Conservation (phyloP, 345 rosid species). For the Populus simonii region DNA sequence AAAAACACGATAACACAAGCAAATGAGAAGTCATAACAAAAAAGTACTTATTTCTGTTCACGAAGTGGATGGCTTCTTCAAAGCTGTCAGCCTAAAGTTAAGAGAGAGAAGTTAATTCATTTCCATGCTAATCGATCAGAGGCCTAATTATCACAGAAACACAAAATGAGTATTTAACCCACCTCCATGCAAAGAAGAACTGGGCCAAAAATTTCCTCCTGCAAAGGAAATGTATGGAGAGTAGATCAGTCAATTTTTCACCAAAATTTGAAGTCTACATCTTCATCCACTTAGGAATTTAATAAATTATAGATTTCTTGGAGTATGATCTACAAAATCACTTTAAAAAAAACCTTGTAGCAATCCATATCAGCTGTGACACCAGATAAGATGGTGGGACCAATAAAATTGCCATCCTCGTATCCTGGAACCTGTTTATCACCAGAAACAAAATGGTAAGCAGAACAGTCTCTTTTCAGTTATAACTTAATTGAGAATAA, state of each 20-base stretch:
- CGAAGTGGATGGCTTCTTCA: constrained; percentile 81
- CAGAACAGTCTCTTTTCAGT: not conserved
- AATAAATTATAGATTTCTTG: not conserved
- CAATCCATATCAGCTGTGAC: constrained; percentile 93
- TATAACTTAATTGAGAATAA: constrained; percentile 1
- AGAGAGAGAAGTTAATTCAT: constrained; percentile 12
- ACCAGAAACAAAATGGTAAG: constrained; percentile 9
- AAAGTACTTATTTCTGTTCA: constrained; percentile 73
- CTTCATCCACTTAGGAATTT: not conserved
- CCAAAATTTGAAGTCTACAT: not conserved
- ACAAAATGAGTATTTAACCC: constrained; percentile 14
- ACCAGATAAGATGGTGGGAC: constrained; percentile 85
- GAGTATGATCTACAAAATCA: not conserved
- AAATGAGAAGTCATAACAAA: constrained; percentile 1
- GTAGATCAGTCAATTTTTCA: constrained; percentile 5
- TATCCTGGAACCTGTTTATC: constrained; percentile 80
- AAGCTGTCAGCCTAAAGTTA: constrained; percentile 69
- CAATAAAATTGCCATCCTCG: constrained; percentile 86
- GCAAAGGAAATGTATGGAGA: constrained; percentile 20
- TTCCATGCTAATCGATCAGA: not conserved
- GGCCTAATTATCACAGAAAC: constrained; percentile 8
- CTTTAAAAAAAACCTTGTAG: constrained; percentile 63
- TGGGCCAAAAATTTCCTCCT: constrained; percentile 99
- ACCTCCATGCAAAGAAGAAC: constrained; percentile 96
- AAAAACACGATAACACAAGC: not conserved